These are phyloP conservation scores for Pythium apleroticum DNA, from an alignment of 352 stramenopile genomes.

Conservation along the genomic window DNA sequence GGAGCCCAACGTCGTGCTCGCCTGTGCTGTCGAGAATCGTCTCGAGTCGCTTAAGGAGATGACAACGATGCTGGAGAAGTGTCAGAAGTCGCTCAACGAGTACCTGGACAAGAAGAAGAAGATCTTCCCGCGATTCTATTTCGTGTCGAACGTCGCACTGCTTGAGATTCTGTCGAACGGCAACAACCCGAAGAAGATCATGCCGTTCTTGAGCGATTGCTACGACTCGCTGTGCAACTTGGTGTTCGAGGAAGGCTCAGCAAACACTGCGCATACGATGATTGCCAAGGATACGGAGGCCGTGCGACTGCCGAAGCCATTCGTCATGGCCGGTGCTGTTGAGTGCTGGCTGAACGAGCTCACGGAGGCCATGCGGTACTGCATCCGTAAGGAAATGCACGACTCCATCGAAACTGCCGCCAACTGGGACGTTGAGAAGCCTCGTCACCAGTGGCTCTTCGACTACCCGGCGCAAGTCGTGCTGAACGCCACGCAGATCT, in stretches of 20 bases:
- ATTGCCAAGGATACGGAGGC: slow-evolving; percentile 78
- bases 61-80: slow-evolving; percentile 88
- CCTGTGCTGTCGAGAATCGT: slow-evolving; percentile 76
- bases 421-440: slow-evolving; percentile 95
- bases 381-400: slow-evolving; percentile 86
- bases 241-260: slow-evolving; percentile 75
- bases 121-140: slow-evolving; percentile 91
- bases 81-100: slow-evolving; percentile 87
- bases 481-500: slow-evolving; percentile 88
- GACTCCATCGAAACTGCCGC: slow-evolving; percentile 83
- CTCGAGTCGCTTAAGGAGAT: slow-evolving; percentile 86
- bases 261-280: slow-evolving; percentile 84
- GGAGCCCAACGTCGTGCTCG: slow-evolving; percentile 79
- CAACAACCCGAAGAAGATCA: slow-evolving; percentile 97
- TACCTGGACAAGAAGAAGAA: slow-evolving; percentile 93
- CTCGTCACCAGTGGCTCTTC: slow-evolving; percentile 97
- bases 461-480: slow-evolving; percentile 93
- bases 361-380: slow-evolving; percentile 83
- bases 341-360: slow-evolving; percentile 88
- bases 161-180: slow-evolving; percentile 88
- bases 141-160: slow-evolving; percentile 86
- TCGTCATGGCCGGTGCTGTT: slow-evolving; percentile 83
- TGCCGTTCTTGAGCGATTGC: slow-evolving; percentile 96
- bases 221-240: slow-evolving; percentile 94
- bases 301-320: slow-evolving; percentile 66